phyloP scores from a whole-genome alignment of 805 yeast species.

The Kurtzmaniella fragi region DNA sequence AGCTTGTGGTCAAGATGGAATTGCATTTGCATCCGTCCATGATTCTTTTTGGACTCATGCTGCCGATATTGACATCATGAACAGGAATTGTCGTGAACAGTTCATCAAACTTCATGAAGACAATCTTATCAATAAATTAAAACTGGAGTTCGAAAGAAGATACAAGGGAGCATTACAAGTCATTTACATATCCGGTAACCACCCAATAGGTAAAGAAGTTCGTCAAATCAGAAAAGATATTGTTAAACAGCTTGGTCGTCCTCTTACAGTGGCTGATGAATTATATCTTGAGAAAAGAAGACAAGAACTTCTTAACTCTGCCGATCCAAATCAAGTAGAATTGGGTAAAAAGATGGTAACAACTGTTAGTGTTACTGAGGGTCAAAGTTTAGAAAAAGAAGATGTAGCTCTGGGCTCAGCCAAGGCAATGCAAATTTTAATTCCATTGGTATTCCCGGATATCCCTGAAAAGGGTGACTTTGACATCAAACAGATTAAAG shows the following conservation, averaged over 20 bases:
- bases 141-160: constrained; percentile 75
- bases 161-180: constrained; percentile 67
- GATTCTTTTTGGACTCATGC: constrained; percentile 99
- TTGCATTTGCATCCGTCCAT: constrained; percentile 91
- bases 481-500: constrained; percentile 66
- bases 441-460: constrained; percentile 65
- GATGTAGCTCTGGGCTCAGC: constrained; percentile 16
- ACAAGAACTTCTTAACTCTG: constrained; percentile 47
- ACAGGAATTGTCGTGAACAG: constrained; percentile 62
- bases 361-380: constrained; percentile 55
- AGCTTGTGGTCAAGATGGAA: constrained; percentile 58
- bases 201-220: constrained; percentile 49
- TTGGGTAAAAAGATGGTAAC: constrained; percentile 58
- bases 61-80: constrained; percentile 70
- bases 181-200: constrained; percentile 46
- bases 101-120: constrained; percentile 74
- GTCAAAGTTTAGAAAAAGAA: constrained; percentile 20
- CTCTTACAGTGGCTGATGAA: constrained; percentile 67
- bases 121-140: constrained; percentile 65
- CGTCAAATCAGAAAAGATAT: constrained; percentile 44
- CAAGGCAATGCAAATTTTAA: constrained; percentile 43
- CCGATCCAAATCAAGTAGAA: constrained; percentile 42
- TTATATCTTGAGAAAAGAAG: constrained; percentile 65
- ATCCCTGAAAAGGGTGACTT: constrained; percentile 80
- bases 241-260: constrained; percentile 46